These are phyloP conservation scores for Stachybotrys elegans DNA, from an alignment of 2,329 filamentous ascomycete species.

Conservation along the genomic window DNA sequence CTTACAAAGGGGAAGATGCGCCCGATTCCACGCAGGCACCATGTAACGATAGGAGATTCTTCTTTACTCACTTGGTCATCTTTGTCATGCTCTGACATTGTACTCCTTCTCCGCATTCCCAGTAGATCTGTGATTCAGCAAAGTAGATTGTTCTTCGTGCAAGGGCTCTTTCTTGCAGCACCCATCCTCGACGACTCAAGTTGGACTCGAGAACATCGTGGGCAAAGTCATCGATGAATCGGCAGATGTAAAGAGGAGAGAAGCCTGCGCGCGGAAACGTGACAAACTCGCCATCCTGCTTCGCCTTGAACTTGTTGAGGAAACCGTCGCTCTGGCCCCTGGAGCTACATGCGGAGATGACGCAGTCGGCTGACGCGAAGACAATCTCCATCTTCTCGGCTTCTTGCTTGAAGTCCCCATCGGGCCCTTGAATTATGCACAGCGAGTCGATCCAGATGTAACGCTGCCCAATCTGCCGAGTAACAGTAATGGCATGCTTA, in stretches of 20 bases:
- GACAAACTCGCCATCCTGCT: background rate
- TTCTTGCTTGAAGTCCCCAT: background rate
- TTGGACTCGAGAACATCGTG: background rate
- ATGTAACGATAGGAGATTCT: too few relatives aligned
- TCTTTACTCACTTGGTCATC: slow-evolving; percentile 1
- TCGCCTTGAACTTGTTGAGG: background rate
- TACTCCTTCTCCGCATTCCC: background rate
- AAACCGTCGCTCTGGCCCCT: background rate
- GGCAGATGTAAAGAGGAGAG: background rate
- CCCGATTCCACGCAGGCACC: too few relatives aligned
- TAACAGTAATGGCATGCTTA: background rate
- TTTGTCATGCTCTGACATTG: background rate
- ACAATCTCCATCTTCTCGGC: background rate
- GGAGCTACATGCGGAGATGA: background rate
- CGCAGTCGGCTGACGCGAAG: background rate
- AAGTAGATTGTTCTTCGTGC: background rate
- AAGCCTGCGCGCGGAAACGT: background rate
- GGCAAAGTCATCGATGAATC: background rate
- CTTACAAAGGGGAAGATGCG: background rate
- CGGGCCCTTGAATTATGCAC: background rate
- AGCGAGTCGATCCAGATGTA: slow-evolving; percentile 1
- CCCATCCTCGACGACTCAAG: background rate
- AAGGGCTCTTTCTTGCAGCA: background rate
- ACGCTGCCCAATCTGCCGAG: background rate
- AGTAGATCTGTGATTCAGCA: background rate